phyloP scores from a whole-genome alignment of 2,329 filamentous ascomycete species.

The Dactylellina cionopaga region DNA sequence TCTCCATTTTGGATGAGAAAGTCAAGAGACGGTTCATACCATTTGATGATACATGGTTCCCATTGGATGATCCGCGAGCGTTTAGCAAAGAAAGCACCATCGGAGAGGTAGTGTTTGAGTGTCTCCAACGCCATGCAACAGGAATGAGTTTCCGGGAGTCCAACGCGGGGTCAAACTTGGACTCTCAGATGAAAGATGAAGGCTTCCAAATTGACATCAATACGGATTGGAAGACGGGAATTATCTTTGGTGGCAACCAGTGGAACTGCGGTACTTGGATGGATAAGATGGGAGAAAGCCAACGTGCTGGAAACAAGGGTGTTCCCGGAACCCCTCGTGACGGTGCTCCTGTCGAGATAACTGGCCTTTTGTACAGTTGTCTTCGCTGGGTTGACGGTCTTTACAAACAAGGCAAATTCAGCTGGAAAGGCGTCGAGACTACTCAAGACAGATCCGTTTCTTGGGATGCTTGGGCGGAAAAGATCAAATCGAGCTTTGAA shows the following conservation, averaged over 20 bases:
- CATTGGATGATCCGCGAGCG: conserved; percentile 79
- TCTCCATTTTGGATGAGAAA: conserved; percentile 76
- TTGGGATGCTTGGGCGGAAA: conserved; percentile 79
- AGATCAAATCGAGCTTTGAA: conserved; percentile 88
- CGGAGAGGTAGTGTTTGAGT: conserved; percentile 90
- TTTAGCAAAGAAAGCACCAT: conserved; percentile 87
- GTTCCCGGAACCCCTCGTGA: conserved; percentile 96
- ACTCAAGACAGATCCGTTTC: conserved; percentile 71
- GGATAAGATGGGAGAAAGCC: conserved; percentile 99
- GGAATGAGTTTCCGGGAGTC: conserved; percentile 94
- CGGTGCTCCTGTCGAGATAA: conserved; percentile 94
- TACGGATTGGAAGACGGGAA: conserved; percentile 88
- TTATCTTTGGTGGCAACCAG: conserved; percentile 94
- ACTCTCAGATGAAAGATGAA: conserved; percentile 89
- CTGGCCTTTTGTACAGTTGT: conserved; percentile 88
- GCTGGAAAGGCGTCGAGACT: conserved; percentile 76
- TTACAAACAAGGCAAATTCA: conserved; percentile 74
- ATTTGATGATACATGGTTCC: conserved; percentile 95
- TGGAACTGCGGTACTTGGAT: conserved; percentile 98
- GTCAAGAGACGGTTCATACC: conserved; percentile 88
- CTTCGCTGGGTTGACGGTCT: conserved; percentile 80
- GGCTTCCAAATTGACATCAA: conserved; percentile 81
- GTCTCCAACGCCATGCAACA: conserved; percentile 86
- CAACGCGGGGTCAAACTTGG: conserved; percentile 87
- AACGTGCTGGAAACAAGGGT: conserved; percentile 88